These are phyloP conservation scores for Poa pratensis DNA, from an alignment of 176 grass and related monocot species.

Conservation along the genomic window DNA sequence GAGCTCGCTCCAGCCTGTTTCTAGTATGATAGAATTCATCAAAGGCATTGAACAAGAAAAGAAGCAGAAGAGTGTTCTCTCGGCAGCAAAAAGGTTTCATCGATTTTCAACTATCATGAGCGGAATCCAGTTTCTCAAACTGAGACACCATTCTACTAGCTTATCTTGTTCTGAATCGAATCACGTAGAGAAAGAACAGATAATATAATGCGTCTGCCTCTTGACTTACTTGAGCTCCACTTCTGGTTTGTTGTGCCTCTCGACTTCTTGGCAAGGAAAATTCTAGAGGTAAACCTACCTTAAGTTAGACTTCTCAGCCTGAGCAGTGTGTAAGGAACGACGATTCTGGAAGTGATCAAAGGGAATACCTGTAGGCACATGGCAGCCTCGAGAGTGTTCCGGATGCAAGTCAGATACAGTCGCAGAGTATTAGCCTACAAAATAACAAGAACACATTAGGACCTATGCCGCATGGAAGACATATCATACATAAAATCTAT, in stretches of 20 bases:
- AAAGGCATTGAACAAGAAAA: neutral
- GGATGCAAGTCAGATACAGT: conserved; percentile 90
- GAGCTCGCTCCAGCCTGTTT: neutral
- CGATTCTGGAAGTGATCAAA: neutral
- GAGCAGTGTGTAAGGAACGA: neutral
- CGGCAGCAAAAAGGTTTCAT: neutral
- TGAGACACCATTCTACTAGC: neutral
- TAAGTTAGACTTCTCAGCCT: neutral
- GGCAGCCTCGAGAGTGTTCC: conserved; percentile 91
- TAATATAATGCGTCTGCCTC: neutral
- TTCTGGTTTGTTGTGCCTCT: conserved; percentile 96
- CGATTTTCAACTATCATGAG: neutral
- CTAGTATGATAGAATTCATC: neutral
- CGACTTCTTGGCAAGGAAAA: conserved; percentile 99
- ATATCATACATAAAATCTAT: neutral
- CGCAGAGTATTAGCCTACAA: conserved; percentile 75
- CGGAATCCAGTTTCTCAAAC: neutral
- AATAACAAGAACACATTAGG: conserved; percentile 12
- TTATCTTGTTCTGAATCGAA: neutral
- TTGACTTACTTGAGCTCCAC: conserved; percentile 89
- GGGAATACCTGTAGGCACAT: conserved; percentile 92
- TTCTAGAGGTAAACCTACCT: conserved; percentile 47
- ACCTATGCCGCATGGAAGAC: neutral
- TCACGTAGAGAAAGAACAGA: neutral
- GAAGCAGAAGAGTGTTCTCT: neutral